Conservation (phyloP, 2,329 filamentous ascomycete genomes). For the Tolypocladium ophioglossoides region DNA sequence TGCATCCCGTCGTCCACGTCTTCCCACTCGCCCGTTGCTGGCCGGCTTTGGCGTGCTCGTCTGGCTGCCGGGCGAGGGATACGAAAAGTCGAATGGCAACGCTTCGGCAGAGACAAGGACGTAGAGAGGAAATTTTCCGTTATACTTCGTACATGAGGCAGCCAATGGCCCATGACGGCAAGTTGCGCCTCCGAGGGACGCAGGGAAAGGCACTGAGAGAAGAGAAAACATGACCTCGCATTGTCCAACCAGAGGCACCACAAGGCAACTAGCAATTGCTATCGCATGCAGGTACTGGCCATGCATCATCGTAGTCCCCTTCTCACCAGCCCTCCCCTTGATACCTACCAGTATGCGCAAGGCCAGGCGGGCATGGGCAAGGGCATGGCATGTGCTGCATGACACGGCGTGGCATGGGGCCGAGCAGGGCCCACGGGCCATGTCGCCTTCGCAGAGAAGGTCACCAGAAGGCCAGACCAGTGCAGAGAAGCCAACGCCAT, state of each 20-base stretch:
- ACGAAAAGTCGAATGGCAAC: neutral
- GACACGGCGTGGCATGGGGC: neutral
- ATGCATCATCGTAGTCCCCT: neutral
- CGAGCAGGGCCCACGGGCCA: neutral
- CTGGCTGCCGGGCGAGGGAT: neutral
- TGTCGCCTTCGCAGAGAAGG: neutral
- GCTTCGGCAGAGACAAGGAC: neutral
- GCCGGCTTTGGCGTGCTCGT: neutral
- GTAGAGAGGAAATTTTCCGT: neutral
- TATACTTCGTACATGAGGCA: neutral
- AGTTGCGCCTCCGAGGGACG: neutral
- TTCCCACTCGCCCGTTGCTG: neutral
- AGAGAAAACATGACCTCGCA: conserved; percentile 3
- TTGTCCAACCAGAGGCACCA: conserved; percentile 5
- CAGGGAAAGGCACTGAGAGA: neutral
- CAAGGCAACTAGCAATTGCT: neutral
- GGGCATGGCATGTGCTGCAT: neutral
- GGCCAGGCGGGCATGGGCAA: neutral
- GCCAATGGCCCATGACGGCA: neutral
- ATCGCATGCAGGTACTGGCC: conserved; percentile 6
- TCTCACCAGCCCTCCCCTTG: neutral
- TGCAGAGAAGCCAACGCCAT: neutral
- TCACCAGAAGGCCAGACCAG: neutral
- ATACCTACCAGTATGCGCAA: neutral
- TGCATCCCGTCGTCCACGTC: neutral